Base-by-base conservation (phyloP, 2,329 filamentous ascomycete genomes). In the Trichophyton benhamiae region DNA sequence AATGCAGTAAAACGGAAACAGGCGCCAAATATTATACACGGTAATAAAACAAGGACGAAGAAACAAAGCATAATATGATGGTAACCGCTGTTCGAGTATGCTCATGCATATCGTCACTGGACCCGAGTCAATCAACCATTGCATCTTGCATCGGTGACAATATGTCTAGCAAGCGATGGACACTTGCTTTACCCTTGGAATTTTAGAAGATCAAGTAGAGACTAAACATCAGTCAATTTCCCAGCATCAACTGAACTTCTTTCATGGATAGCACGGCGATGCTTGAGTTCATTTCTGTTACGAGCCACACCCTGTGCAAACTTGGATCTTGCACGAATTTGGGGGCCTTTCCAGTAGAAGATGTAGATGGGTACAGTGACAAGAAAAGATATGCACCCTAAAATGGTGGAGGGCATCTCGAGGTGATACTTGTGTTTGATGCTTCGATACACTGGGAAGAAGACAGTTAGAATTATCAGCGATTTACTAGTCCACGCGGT, bases 361-460 rank as follows among this genome's bases (percentile, higher is more conserved):
- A 83, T 71, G 63, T 87, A 87, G 8, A 88, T 83, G 0, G 83
- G 82, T 9, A 79, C 69, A 20, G 85, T 84, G 3, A 88, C 79
- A 0, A 86, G 64, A 58, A 84, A 77, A 0, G 84, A 80, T 60
- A 88, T 80, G 64, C 75, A 79, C 61, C 80, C 82, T 0, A 87
- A 78, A 38, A 87, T 83, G 0, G 82, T 84, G 1, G 79, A 81
- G 0, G 83, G 82, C 64, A 81, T 79, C 63, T 82, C 78, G 0
- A 86, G 72, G 9, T 71, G 72, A 48, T 82, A 79, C 62, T 76
- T 77, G 1, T 73, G 73, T 5, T 77, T 75, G 49, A 86, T 82
- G 64, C 84, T 68, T 58, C 69, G 62, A 59, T 76, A 76, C 71
- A 76, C 76, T 77, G 41, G 22, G 49, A 15, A 48, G 9, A 38